phyloP scores from a whole-genome alignment of 768 basidiomycete species.

The Russula emetica region DNA sequence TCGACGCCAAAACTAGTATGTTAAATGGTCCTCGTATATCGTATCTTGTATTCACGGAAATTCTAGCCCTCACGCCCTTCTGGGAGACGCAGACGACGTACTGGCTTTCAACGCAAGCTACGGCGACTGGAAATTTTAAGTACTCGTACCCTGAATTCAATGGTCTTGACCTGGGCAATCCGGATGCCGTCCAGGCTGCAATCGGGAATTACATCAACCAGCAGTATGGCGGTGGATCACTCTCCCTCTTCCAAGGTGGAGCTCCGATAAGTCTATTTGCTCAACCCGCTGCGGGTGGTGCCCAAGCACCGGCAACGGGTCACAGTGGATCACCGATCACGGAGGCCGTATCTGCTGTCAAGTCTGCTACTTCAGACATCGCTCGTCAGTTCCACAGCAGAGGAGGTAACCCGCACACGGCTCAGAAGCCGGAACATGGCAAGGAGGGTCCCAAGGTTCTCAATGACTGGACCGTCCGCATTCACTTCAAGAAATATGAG shows the following conservation, averaged over 20 bases:
- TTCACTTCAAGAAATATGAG: conserved; percentile 43
- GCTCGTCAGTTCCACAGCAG: conserved; percentile 6
- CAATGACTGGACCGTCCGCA: conserved; percentile 42
- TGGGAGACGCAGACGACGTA: conserved; percentile 37
- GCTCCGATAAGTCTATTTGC: background rate
- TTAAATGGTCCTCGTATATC: background rate
- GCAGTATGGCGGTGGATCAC: conserved; percentile 33
- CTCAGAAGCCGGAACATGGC: background rate
- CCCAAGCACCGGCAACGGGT: background rate
- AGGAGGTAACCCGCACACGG: conserved; percentile 2
- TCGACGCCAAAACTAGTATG: conserved; percentile 7
- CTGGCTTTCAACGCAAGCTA: conserved; percentile 38
- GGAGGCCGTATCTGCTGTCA: background rate
- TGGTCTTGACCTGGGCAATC: conserved; percentile 34
- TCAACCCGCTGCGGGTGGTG: conserved; percentile 1
- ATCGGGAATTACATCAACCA: conserved; percentile 37
- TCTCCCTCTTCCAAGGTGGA: background rate
- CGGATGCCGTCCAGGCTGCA: conserved; percentile 31
- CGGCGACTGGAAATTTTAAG: conserved; percentile 35
- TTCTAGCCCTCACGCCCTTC: conserved; percentile 46
- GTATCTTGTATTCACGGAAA: background rate
- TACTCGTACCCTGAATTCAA: conserved; percentile 54
- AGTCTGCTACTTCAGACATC: background rate
- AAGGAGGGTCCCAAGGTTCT: background rate
- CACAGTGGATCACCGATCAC: background rate